Evolutionary conservation across 2,329 filamentous ascomycete genomes (phyloP), one percentile per base, ranked within the genome.

Genomic region (Ambrosiella beaveri): DNA sequence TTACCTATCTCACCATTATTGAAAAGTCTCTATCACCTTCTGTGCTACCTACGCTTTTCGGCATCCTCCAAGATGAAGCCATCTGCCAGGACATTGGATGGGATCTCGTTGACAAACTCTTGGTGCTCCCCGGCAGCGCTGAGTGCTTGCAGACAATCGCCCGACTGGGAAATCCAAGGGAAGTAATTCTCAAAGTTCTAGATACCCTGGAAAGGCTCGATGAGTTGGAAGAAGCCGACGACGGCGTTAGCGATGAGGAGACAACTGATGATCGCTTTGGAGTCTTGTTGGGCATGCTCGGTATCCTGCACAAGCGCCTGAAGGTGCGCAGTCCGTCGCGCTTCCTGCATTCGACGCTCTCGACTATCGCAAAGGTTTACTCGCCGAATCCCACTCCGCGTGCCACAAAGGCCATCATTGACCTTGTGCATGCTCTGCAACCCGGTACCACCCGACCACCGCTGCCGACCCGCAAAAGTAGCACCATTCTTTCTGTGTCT

Each of bases 141-240:
- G 69, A 75, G 52, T 89, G 86, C 66, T 74, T 91, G 13, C 79
- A 84, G 66, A 85, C 83, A 37, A 82, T 91, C 56, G 86, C 86
- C 38, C 78, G 82, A 27, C 74, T 88, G 44, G 87, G 86, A 55
- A 93, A 91, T 66, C 87, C 87, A 1, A 75, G 86, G 55, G 87
- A 93, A 68, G 85, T 89, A 51, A 84, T 91, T 60, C 74, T 93
- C 64, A 90, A 90, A 67, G 81, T 88, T 37, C 82, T 87, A 35
- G 86, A 90, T 67, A 79, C 80, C 12, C 72, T 93, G 61, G 79
- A 85, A 56, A 75, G 79, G 52, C 68, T 70, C 4, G 67, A 69
- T 49, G 65, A 67, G 41, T 71, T 73, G n/a, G 71, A 74, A 35
- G 19, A 37, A 8, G 7, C 35, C 5, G 49, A 57, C 7, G 36